Base-by-base conservation (phyloP, 2,329 filamentous ascomycete species). In the Gremmenia infestans region DNA sequence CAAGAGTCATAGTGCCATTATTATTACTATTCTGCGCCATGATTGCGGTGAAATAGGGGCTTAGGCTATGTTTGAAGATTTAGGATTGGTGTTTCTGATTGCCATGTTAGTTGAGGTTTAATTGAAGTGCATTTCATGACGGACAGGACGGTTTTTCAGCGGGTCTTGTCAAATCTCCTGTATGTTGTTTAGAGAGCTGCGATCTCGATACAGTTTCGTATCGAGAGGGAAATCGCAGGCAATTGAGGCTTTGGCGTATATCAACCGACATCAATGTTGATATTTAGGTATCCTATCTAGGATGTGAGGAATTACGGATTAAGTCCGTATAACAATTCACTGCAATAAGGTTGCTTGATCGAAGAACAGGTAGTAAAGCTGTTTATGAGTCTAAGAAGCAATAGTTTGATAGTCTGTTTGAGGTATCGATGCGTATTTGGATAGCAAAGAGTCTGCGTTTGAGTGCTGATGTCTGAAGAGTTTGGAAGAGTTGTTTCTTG, bases 231-330 rank as follows among this genome's bases (percentile, higher is more conserved):
- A 78, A 80, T 59, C 78, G 76, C 67, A 81, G 70, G 59, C 77
- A 80, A 65, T 77, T 75, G 60, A 78, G 74, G 63, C 76, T 76
- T 72, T 74, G 72, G 70, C 78, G 78, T 70, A 77, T 70, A 72
- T 80, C 78, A 80, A 80, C 78, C 78, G 79, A 81, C 79, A 81
- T 81, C 78, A 79, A 80, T 67, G 62, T 69, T 54, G 62, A 65
- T 63, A 50, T 64, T 61, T 19, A 45, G 36, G 49, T 50, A 55
- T 52, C 46, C 47, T 55, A 52, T 42, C 49, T 40, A 53, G 50
- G 46, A 49, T 48, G 14, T 50, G 40, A 50, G 47, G 53, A 48
- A 42, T 15, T 51, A 47, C 54, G 61, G 60, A 60, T 55, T 45
- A 40, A 42, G 53, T 56, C 56, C 58, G 50, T 52, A 37, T 37